Evolutionary conservation across 2,329 filamentous ascomycete genomes (phyloP).

Genomic region (Talaromyces atroroseus): DNA sequence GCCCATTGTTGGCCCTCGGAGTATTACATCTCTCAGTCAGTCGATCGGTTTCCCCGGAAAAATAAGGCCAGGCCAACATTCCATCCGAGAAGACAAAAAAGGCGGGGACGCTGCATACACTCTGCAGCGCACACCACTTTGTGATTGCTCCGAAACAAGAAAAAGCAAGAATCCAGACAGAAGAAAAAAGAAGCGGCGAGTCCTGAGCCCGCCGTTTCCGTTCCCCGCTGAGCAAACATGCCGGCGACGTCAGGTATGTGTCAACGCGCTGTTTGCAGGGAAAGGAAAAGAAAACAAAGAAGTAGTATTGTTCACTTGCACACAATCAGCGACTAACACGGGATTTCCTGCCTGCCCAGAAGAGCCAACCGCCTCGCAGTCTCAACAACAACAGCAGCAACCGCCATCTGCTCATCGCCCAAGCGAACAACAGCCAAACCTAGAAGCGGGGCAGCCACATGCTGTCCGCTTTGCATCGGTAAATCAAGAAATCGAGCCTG

Average conservation of each 20-base stretch:
- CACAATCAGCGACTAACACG: neutral
- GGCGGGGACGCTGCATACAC: neutral
- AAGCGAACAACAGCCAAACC: slow-evolving; percentile 8
- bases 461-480: slow-evolving; percentile 67
- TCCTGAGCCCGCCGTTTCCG: slow-evolving; percentile 14
- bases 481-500: slow-evolving; percentile 63
- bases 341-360: neutral
- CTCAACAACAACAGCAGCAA: slow-evolving; percentile 1
- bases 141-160: slow-evolving; percentile 6
- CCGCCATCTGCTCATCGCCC: neutral
- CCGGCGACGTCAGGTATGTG: slow-evolving; percentile 13
- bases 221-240: slow-evolving; percentile 14
- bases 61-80: slow-evolving; percentile 4
- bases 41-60: neutral
- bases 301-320: neutral
- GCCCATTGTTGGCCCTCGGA: slow-evolving; percentile 5
- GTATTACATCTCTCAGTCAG: neutral
- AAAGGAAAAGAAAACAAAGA: neutral
- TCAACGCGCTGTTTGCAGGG: slow-evolving; percentile 2
- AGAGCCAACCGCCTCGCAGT: slow-evolving; percentile 3
- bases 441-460: slow-evolving; percentile 21
- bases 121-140: neutral
- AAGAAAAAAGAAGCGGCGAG: neutral
- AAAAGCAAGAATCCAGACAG: neutral
- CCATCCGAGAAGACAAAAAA: neutral